Evolutionary conservation across 768 basidiomycete genomes (phyloP).

Genomic region (Termitomyces sp.): DNA sequence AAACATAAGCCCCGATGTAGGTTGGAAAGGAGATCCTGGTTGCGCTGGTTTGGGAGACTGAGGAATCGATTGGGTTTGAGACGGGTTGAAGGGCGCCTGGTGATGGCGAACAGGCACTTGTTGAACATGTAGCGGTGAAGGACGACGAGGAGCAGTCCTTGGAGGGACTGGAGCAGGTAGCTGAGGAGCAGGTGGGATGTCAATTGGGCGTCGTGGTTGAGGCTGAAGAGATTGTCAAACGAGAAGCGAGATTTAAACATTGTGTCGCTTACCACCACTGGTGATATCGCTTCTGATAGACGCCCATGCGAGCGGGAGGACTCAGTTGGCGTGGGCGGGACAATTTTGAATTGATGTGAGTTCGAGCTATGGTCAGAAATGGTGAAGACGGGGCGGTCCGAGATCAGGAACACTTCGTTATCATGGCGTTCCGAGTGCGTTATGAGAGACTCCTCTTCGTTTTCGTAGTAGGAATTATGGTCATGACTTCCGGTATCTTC

Average conservation of each 20-base stretch:
- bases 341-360: slow-evolving; percentile 11
- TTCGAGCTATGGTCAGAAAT: slow-evolving; percentile 14
- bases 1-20: not conserved
- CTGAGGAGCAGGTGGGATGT: slow-evolving; percentile 15
- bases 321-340: slow-evolving; percentile 17
- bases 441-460: slow-evolving; percentile 14
- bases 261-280: not conserved
- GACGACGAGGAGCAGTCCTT: not conserved
- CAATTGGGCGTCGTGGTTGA: not conserved
- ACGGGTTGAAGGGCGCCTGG: not conserved
- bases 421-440: slow-evolving; percentile 3
- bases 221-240: not conserved
- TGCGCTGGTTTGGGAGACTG: not conserved
- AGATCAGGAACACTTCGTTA: slow-evolving; percentile 15
- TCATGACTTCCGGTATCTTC: slow-evolving; percentile 6
- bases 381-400: slow-evolving; percentile 10
- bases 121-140: not conserved
- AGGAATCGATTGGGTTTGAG: not conserved
- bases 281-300: not conserved
- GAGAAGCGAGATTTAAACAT: not conserved
- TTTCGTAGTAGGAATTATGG: not conserved
- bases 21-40: not conserved
- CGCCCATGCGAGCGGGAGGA: slow-evolving; percentile 7
- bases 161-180: slow-evolving; percentile 13
- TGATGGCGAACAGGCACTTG: not conserved